Conservation (phyloP, 192 early-diverging fungal genomes). For the Geranomyces variabilis region DNA sequence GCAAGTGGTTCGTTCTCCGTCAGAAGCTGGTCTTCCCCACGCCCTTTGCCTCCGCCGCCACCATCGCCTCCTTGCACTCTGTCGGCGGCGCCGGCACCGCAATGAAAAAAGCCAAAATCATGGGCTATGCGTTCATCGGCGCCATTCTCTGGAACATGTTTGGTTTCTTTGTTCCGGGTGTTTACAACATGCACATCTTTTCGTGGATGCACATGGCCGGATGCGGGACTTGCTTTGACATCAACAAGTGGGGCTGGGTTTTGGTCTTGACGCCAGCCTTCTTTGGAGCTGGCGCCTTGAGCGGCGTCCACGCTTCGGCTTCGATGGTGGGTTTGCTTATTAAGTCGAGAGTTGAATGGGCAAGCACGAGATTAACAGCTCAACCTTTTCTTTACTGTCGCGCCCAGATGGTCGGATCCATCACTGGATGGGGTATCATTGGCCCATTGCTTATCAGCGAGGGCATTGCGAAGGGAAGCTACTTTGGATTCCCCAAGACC, state of each 20-base stretch:
- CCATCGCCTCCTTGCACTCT: slow-evolving; percentile 61
- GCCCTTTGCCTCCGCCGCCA: slow-evolving; percentile 80
- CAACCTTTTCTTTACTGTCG: too few relatives aligned
- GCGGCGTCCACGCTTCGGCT: slow-evolving; percentile 54
- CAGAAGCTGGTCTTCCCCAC: slow-evolving; percentile 85
- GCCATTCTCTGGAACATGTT: slow-evolving; percentile 56
- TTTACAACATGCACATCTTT: slow-evolving; percentile 37
- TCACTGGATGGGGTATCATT: slow-evolving; percentile 62
- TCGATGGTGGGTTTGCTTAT: too few relatives aligned
- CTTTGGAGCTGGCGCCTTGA: slow-evolving; percentile 69
- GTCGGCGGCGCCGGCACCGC: slow-evolving; percentile 53
- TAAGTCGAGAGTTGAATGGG: too few relatives aligned
- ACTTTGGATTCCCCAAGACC: slow-evolving; percentile 10
- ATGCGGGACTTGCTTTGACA: not conserved
- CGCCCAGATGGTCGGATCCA: slow-evolving; percentile 46
- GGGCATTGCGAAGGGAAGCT: slow-evolving; percentile 21
- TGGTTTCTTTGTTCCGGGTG: slow-evolving; percentile 41
- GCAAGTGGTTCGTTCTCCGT: slow-evolving; percentile 75
- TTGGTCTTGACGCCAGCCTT: slow-evolving; percentile 58
- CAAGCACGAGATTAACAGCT: too few relatives aligned
- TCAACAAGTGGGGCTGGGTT: not conserved
- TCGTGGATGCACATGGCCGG: slow-evolving; percentile 19
- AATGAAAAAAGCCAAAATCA: slow-evolving; percentile 51
- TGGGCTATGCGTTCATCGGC: slow-evolving; percentile 46
- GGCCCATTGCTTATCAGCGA: slow-evolving; percentile 53